Percentiles rank a stretch among this genome's conserved stretches.
These are phyloP conservation scores for Ophiocordyceps camponoti-saundersi DNA, from an alignment of 2,329 filamentous ascomycete species.

Conservation along the genomic window DNA sequence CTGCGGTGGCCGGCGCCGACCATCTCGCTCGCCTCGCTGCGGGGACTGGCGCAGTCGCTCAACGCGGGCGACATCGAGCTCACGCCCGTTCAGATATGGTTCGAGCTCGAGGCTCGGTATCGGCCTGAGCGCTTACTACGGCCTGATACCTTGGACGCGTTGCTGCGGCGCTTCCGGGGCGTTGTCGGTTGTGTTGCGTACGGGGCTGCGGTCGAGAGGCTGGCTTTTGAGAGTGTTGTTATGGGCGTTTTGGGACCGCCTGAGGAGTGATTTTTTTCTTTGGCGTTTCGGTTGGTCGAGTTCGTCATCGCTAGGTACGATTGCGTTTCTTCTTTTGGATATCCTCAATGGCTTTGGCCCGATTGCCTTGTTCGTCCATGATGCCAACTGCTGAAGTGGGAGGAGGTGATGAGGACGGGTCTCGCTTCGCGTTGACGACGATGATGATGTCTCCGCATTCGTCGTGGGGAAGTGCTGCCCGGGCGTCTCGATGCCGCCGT, in stretches of 20 bases:
- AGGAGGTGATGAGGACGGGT: too few species aligned
- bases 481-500: too few species aligned
- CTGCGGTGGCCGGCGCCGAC: conserved; percentile 20
- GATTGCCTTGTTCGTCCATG: too few species aligned
- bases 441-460: too few species aligned
- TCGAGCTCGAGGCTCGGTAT: conserved; percentile 28
- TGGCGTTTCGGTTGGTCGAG: too few species aligned
- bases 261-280: too few species aligned
- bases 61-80: conserved; percentile 24
- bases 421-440: too few species aligned
- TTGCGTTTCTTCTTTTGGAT: too few species aligned
- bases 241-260: conserved; percentile 16
- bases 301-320: too few species aligned
- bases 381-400: too few species aligned
- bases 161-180: conserved; percentile 23
- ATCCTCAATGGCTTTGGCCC: too few species aligned
- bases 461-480: too few species aligned
- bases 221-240: conserved; percentile 28
- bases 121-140: conserved; percentile 20
- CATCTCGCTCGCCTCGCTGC: conserved; percentile 24
- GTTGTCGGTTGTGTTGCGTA: conserved; percentile 29
- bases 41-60: conserved; percentile 26
- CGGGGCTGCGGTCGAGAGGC: conserved; percentile 28
- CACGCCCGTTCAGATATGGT: conserved; percentile 36
- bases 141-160: conserved; percentile 13